Percentiles rank a stretch among this genome's conserved stretches.
Evolutionary conservation across 768 basidiomycete genomes (phyloP).

Genomic region (Cyclocybe aegerita): DNA sequence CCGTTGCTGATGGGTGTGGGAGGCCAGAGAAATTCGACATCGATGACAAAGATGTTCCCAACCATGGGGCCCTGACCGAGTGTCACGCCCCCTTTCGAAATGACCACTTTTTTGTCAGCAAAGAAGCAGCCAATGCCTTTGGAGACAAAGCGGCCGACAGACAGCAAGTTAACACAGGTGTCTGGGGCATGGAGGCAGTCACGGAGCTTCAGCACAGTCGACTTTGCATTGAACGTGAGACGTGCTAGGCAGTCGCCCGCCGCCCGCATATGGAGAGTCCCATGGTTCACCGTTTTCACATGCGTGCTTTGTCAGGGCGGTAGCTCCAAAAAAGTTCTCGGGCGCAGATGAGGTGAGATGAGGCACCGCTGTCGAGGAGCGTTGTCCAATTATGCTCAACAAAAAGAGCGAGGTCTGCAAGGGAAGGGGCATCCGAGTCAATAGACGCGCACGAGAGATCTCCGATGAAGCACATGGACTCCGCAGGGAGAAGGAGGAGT

Average conservation of each 20-base stretch:
- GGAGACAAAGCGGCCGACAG: background rate
- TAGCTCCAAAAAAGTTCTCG: background rate
- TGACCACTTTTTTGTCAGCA: background rate
- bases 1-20: background rate
- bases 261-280: background rate
- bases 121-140: background rate
- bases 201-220: background rate
- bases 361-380: background rate
- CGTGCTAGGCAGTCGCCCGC: background rate
- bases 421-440: too few relatives aligned
- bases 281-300: conserved; percentile 2
- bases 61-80: background rate
- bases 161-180: background rate
- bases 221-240: background rate
- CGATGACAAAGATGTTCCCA: background rate
- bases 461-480: too few relatives aligned
- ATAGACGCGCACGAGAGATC: too few relatives aligned
- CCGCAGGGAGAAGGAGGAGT: too few relatives aligned
- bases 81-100: background rate
- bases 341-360: background rate
- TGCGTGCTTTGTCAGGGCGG: background rate
- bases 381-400: too few relatives aligned
- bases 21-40: background rate
- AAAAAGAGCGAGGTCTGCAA: too few relatives aligned
- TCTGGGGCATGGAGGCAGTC: conserved; percentile 5